Base-by-base conservation (phyloP, 2,329 filamentous ascomycete species). In the Pseudogymnoascus sp. region DNA sequence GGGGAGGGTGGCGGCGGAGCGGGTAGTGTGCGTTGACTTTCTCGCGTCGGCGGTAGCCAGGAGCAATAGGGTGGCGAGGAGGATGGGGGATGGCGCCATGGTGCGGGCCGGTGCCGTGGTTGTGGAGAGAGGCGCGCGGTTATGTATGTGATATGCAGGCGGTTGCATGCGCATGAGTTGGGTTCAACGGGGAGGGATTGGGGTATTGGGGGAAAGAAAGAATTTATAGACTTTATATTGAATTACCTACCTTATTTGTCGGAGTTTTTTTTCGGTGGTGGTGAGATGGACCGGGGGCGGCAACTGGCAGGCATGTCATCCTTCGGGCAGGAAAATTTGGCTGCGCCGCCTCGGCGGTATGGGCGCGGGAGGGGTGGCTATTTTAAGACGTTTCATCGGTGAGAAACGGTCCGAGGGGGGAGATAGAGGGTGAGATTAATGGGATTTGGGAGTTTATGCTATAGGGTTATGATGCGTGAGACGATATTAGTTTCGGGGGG, bases 1-100 rank as follows among this genome's bases (percentile, higher is more conserved):
- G 62, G 76, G 79, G 1, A 78, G 68, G 0, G 75, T 75, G 2
- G 77, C 77, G 0, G 73, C 72, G 12, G 41, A 12, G 41, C 4
- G 20, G 20, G 41, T 50, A 22, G 41, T 28, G 22, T 50, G 41
- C 20, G 71, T 74, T 62, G 79, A 77, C 15, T 72, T 33, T 33
- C 9, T 68, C 1, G 73, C 67, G 0, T 79, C 63, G n/a, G 66
- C 68, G 15, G 79, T 71, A 61, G 76, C 71, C 60, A 70, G 61
- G 53, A 77, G 72, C 0, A 67, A 57, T 4, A 80, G 69, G 41
- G 70, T 62, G 4, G 66, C 37, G 5, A 79, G 67, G 0, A 80
- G 66, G 4, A 62, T 64, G 15, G 76, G 75, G 67, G 43, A 14
- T 79, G 67, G 3, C 77, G 71, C 12, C 71, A 57, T 8, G 68